Conservation (phyloP, 352 stramenopile genomes). For the Phytophthora parvispora region DNA sequence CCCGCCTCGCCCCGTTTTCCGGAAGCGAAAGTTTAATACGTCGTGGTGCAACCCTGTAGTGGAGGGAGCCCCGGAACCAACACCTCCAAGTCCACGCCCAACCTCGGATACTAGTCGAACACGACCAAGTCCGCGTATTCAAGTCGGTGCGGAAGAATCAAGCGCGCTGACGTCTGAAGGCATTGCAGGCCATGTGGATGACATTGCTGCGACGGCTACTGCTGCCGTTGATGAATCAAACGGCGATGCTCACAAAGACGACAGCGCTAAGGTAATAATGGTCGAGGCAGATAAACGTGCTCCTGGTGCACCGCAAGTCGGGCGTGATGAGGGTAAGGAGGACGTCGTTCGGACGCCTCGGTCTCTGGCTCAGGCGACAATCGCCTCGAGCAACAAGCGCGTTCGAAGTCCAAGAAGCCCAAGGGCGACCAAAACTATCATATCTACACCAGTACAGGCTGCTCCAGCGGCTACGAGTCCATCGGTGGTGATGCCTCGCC, state of each 20-base stretch:
- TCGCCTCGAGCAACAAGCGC: conserved; percentile 5
- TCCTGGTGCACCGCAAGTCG: not conserved
- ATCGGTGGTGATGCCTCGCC: conserved; percentile 11
- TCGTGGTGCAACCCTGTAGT: conserved; percentile 86
- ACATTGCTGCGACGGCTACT: not conserved
- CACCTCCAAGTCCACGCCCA: conserved; percentile 13
- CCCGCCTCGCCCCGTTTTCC: conserved; percentile 53
- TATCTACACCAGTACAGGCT: not conserved
- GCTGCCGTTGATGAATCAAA: not conserved
- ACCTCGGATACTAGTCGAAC: not conserved
- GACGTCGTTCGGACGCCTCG: conserved; percentile 22
- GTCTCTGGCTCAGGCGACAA: conserved; percentile 2
- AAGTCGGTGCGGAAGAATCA: not conserved
- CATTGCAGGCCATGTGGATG: not conserved
- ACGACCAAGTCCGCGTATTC: conserved; percentile 7
- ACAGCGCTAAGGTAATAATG: too few relatives aligned
- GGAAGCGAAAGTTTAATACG: conserved; percentile 63
- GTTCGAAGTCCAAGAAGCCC: conserved; percentile 4
- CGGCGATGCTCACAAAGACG: too few relatives aligned
- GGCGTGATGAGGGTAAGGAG: conserved; percentile 13
- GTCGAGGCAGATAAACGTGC: too few relatives aligned
- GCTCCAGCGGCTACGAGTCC: not conserved
- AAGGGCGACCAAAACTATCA: not conserved
- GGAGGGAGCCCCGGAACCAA: not conserved
- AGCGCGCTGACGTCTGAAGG: not conserved